Base-by-base conservation (phyloP, 2,329 filamentous ascomycete genomes). In the Diplocarpon mali region DNA sequence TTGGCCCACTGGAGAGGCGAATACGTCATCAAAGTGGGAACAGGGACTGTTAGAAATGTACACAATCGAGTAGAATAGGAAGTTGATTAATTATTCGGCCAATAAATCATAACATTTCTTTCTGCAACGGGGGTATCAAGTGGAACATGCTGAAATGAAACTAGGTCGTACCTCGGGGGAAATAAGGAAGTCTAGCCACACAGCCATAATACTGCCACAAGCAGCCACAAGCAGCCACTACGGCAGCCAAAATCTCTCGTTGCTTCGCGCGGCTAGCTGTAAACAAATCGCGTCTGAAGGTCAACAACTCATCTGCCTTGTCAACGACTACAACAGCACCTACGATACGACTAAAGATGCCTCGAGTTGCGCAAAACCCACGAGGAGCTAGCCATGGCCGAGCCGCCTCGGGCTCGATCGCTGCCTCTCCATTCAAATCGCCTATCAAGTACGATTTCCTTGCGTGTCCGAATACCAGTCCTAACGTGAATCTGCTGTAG, bases 291-390 rank as follows among this genome's bases (percentile, higher is more conserved):
- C 47, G 50, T 24, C 49, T 32, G 17, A 42, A 47, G 32, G 40
- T 48, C 49, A 51, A 52, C 44, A 50, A 37, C 30, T 32, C 15
- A 41, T 35, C 35, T 20, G 16, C 20, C 7, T 17, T 15, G 27
- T 29, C 44, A 45, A 50, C 45, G 28, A 31, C 40, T 14, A 42
- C 40, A 39, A 49, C 41, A 31, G 17, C 32, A 42, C 24, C 30
- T 13, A 34, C 29, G 7, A 24, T 13, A 40, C 30, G 14, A 24
- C 36, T 46, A 17, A 44, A 40, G 9, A 78, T 78, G 74, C 72
- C 74, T 64, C 72, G 74, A 63, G 68, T 75, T 44, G 70, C 69
- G 57, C 70, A 71, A 50, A 61, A 63, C 8, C 65, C 66, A 17
- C 61, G 61, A 4, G 45, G 45, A 51, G 57, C 58, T 41, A 67